phyloP scores from a whole-genome alignment of 441 rosid genomes.

The Gossypium schwendimanii region DNA sequence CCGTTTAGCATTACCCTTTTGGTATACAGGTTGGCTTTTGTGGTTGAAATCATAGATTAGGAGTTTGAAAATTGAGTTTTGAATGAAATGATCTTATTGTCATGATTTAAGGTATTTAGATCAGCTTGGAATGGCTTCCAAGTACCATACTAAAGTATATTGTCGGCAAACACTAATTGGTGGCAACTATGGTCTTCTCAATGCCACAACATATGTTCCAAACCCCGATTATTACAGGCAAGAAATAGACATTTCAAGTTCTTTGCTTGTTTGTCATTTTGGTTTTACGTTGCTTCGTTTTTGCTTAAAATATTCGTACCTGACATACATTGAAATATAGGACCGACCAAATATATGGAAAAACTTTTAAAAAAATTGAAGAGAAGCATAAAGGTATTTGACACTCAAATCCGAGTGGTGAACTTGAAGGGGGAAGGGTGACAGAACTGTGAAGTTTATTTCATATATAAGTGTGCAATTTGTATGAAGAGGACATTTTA shows the following conservation, averaged over 20 bases:
- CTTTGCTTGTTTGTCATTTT: not conserved
- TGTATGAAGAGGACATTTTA: too few species aligned
- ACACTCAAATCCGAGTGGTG: not conserved
- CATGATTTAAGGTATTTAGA: slow-evolving; percentile 68
- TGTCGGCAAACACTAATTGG: slow-evolving; percentile 91
- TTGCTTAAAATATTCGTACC: too few species aligned
- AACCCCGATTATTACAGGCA: slow-evolving; percentile 96
- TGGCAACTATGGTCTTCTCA: slow-evolving; percentile 81
- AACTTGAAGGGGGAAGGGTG: too few species aligned
- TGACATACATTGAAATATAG: too few species aligned
- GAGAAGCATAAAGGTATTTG: not conserved
- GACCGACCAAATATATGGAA: not conserved
- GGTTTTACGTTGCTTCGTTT: not conserved
- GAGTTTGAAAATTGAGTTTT: too few species aligned
- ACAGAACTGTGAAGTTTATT: too few species aligned
- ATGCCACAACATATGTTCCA: slow-evolving; percentile 55
- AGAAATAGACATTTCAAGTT: slow-evolving; percentile 20
- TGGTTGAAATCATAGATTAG: too few species aligned
- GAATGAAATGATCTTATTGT: not conserved
- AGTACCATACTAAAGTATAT: slow-evolving; percentile 73
- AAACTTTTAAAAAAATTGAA: not conserved
- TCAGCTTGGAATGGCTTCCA: slow-evolving; percentile 91
- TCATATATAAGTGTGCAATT: too few species aligned
- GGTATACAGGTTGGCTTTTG: too few species aligned
- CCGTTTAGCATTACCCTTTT: not conserved